phyloP scores from a whole-genome alignment of 2,329 filamentous ascomycete genomes.

The Colletotrichum abscissum region DNA sequence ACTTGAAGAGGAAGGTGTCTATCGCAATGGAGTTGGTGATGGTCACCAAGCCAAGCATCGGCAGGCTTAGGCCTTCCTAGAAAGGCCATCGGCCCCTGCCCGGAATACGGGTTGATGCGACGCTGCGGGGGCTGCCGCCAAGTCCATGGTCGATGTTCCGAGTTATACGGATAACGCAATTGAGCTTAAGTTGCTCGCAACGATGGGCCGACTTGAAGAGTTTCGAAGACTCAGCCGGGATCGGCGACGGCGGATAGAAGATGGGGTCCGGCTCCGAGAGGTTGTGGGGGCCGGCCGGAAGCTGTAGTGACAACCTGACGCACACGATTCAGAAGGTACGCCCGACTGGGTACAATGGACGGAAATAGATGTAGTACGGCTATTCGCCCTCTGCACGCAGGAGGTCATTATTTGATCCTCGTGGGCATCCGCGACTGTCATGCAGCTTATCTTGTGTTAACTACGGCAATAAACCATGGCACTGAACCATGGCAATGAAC shows the following conservation, averaged over 20 bases:
- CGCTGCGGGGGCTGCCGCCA: not conserved
- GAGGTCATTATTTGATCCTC: not conserved
- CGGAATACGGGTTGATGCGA: not conserved
- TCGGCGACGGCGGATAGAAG: not conserved
- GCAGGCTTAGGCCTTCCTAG: not conserved
- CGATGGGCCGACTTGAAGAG: not conserved
- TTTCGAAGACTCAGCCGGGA: not conserved
- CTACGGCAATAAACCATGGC: not conserved
- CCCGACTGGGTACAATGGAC: not conserved
- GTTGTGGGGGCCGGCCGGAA: too few species aligned
- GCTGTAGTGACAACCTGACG: not conserved
- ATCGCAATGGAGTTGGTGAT: conserved; percentile 8
- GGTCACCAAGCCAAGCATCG: not conserved
- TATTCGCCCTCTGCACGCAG: not conserved
- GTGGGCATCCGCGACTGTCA: not conserved
- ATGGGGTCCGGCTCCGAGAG: not conserved
- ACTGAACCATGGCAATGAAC: not conserved
- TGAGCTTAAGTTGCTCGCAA: not conserved
- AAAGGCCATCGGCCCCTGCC: not conserved
- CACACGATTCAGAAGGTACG: not conserved
- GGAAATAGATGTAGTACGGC: not conserved
- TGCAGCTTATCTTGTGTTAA: not conserved
- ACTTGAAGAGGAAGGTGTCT: conserved; percentile 23
- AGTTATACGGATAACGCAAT: not conserved
- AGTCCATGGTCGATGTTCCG: not conserved